Percentiles rank a stretch among this genome's conserved stretches.
Evolutionary conservation across 2,329 filamentous ascomycete species (phyloP).

Genomic region (Aspergillus jensenii): DNA sequence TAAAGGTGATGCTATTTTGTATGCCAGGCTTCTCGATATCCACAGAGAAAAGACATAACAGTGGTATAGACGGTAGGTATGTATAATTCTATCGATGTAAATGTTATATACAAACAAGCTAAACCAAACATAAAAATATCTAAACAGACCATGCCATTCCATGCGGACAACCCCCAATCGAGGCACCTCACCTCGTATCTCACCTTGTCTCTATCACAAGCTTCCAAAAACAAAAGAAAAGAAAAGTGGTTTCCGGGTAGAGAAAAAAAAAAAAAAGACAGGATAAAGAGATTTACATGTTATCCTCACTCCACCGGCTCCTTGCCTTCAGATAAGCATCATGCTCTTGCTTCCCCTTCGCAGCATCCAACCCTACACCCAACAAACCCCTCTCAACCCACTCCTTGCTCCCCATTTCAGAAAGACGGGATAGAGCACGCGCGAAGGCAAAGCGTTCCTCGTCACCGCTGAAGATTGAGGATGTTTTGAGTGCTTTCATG

Average conservation of each 20-base stretch:
- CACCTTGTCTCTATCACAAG: background rate
- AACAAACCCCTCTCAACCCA: conserved; percentile 80
- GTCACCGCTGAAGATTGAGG: conserved; percentile 85
- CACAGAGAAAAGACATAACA: too few relatives aligned
- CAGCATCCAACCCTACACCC: conserved; percentile 42
- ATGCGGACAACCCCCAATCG: background rate
- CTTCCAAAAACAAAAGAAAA: background rate
- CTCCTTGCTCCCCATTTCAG: conserved; percentile 89
- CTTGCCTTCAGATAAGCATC: conserved; percentile 50
- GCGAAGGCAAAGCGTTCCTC: conserved; percentile 98
- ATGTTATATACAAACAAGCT: conserved; percentile 5
- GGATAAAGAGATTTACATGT: conserved; percentile 28
- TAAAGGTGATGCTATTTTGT: too few relatives aligned
- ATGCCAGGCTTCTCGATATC: too few relatives aligned
- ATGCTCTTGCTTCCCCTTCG: conserved; percentile 46
- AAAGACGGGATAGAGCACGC: conserved; percentile 76
- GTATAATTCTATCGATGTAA: conserved; percentile 1
- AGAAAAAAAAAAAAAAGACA: too few relatives aligned
- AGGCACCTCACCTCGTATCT: too few relatives aligned
- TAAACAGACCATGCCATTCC: background rate
- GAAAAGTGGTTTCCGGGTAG: background rate
- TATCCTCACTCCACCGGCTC: conserved; percentile 53
- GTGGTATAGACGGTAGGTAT: background rate
- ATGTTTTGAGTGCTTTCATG: conserved; percentile 80
- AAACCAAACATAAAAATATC: background rate